phyloP scores from a whole-genome alignment of 495 filamentous ascomycete genomes.

The Aspergillus coremiiformis region DNA sequence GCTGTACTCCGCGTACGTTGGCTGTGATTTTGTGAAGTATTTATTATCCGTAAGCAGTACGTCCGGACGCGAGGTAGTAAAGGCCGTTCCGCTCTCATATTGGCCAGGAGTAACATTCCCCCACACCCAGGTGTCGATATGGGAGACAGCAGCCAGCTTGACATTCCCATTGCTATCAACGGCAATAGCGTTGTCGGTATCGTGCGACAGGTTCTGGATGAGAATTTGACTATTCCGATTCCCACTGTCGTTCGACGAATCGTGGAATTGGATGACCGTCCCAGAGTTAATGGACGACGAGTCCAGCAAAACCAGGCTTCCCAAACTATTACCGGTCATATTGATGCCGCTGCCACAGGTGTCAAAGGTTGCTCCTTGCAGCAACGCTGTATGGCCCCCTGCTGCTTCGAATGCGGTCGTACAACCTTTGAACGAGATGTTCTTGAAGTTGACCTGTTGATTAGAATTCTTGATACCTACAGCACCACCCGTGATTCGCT shows the following conservation, averaged over 20 bases:
- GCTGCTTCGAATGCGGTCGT: conserved; percentile 31
- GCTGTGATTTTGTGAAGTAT: conserved; percentile 30
- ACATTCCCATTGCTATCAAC: conserved; percentile 26
- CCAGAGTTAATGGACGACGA: conserved; percentile 40
- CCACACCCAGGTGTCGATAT: conserved; percentile 37
- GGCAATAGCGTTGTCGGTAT: conserved; percentile 23
- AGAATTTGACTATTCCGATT: conserved; percentile 29
- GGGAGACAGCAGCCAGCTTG: conserved; percentile 41
- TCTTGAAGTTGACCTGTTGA: conserved; percentile 48
- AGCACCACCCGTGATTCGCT: conserved; percentile 40
- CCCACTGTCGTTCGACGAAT: conserved; percentile 31
- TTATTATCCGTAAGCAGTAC: conserved; percentile 18
- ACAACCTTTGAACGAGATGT: conserved; percentile 35
- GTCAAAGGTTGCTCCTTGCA: conserved; percentile 32
- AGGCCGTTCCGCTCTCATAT: conserved; percentile 22
- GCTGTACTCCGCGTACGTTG: conserved; percentile 45
- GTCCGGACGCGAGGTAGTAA: conserved; percentile 15
- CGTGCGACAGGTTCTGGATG: conserved; percentile 29
- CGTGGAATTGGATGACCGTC: conserved; percentile 41
- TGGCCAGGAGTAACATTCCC: conserved; percentile 27
- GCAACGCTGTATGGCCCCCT: conserved; percentile 35
- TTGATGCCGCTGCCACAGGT: conserved; percentile 28
- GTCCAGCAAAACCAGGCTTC: conserved; percentile 46
- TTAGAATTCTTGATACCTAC: conserved; percentile 43
- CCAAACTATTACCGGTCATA: conserved; percentile 31